Percentiles rank a stretch among this genome's conserved stretches.
phyloP scores from a whole-genome alignment of 2,329 filamentous ascomycete species.

The Fusarium mundagurra region DNA sequence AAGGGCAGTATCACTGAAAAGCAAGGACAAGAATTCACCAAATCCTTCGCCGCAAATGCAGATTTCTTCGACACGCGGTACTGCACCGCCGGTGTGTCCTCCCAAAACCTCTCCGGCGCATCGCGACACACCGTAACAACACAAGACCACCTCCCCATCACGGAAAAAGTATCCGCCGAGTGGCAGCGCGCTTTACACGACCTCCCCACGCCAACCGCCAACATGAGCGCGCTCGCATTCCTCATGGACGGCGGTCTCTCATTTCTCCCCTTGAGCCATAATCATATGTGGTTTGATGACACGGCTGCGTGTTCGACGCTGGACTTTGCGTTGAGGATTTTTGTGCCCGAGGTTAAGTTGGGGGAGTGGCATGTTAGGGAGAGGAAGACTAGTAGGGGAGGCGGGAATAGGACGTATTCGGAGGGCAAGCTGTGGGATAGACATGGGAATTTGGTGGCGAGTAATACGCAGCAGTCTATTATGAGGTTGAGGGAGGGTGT shows the following conservation, averaged over 20 bases:
- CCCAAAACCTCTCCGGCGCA: conserved; percentile 55
- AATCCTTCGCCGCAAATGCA: conserved; percentile 44
- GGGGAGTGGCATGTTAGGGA: conserved; percentile 56
- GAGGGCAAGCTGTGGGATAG: conserved; percentile 58
- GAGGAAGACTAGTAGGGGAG: conserved; percentile 50
- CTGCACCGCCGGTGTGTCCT: conserved; percentile 52
- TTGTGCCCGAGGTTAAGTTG: conserved; percentile 51
- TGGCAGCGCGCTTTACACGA: conserved; percentile 49
- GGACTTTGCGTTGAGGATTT: conserved; percentile 61
- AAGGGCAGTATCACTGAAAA: conserved; percentile 41
- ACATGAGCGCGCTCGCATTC: conserved; percentile 53
- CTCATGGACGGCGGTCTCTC: conserved; percentile 56
- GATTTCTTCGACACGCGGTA: conserved; percentile 49
- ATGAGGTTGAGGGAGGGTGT: conserved; percentile 36
- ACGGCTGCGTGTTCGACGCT: conserved; percentile 55
- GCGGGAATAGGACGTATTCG: conserved; percentile 54
- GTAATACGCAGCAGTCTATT: conserved; percentile 59
- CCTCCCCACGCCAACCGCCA: conserved; percentile 43
- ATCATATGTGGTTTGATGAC: conserved; percentile 55
- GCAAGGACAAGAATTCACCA: conserved; percentile 33
- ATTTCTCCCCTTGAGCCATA: conserved; percentile 56
- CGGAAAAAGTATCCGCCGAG: conserved; percentile 52
- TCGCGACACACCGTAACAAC: conserved; percentile 53
- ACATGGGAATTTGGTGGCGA: conserved; percentile 55
- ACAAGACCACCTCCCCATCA: conserved; percentile 45